phyloP scores from a whole-genome alignment of 345 rosid genomes.

The Anacardium occidentale region DNA sequence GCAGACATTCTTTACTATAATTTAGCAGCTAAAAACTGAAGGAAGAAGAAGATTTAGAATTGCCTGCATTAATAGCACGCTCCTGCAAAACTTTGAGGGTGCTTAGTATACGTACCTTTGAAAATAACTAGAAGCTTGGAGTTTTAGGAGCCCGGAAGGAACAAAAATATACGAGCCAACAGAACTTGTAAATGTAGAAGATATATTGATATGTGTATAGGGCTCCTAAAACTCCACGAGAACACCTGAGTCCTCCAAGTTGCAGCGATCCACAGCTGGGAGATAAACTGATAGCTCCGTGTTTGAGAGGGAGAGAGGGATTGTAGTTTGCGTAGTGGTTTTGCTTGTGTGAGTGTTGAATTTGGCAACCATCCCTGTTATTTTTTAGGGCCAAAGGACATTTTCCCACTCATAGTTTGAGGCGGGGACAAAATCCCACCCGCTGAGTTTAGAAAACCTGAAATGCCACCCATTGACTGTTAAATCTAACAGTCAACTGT shows the following conservation, averaged over 20 bases:
- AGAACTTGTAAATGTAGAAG: background rate
- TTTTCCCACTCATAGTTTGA: no score
- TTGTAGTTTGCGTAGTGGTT: background rate
- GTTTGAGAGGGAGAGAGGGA: conserved; percentile 16
- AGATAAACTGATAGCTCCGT: background rate
- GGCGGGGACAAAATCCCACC: no score
- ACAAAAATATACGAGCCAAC: background rate
- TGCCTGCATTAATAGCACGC: no score
- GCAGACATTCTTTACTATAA: background rate
- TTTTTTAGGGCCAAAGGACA: no score
- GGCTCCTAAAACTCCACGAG: conserved; percentile 35
- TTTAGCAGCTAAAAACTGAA: background rate
- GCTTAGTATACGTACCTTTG: conserved; percentile 12
- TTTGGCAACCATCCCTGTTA: conserved; percentile 24
- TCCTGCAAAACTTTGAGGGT: background rate
- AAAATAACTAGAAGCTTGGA: conserved; percentile 10
- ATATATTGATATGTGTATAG: background rate
- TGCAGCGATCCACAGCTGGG: background rate
- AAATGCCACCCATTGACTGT: no score
- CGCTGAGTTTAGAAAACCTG: no score
- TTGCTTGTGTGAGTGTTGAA: conserved; percentile 42
- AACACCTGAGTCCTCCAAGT: conserved; percentile 10
- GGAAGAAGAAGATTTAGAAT: background rate
- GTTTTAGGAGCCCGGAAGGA: conserved; percentile 29
- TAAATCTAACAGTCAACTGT: no score